Evolutionary conservation across 2,329 filamentous ascomycete species (phyloP), one percentile per base, ranked within the genome.

Genomic region (Diaporthe humulicola): DNA sequence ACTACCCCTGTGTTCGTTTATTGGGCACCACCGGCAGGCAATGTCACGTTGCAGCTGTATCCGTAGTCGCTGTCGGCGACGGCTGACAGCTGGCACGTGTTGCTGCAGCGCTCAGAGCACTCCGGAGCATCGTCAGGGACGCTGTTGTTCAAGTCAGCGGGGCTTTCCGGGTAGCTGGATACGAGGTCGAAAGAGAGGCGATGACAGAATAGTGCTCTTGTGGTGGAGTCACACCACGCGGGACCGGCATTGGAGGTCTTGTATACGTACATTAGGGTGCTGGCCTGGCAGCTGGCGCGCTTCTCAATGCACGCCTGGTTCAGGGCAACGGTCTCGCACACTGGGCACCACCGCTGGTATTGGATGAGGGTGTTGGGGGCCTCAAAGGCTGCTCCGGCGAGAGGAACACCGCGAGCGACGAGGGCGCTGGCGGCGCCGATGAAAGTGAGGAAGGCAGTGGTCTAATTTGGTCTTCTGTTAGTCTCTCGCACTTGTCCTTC

Each of bases 261-360:
- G 22, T n/a, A 22, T 45, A 74, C 73, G 30, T 73, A 75, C 73
- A 73, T 28, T 22, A 75, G 71, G 45, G 22, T 52, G 73, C 60
- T 75, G 52, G 52, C 28, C 60, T 75, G 73, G 54, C 73, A 75
- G 45, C 56, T 61, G 33, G 70, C 70, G 10, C 57, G 70, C 70
- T 71, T 71, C 33, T 56, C 57, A 30, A 71, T 71, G 45, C 70
- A 71, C 1, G 70, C 70, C 57, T 76, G 56, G 72, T 76, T 76
- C 45, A 71, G 64, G 48, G 61, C 74, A 36, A 76, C 74, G 25
- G 72, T 76, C 45, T 76, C 74, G 60, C 74, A 76, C 45, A 76
- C 72, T 22, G 74, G 74, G 54, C 74, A 76, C 72, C 67, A 76
- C n/a, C 72, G 72, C 69, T 74, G 71, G 60, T 76, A 76, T 58